A percentile compares a stretch with the other conserved stretches of the same genome.
These are phyloP conservation scores for Coleophoma cylindrospora DNA, from an alignment of 2,329 filamentous ascomycete genomes.

Conservation along the genomic window DNA sequence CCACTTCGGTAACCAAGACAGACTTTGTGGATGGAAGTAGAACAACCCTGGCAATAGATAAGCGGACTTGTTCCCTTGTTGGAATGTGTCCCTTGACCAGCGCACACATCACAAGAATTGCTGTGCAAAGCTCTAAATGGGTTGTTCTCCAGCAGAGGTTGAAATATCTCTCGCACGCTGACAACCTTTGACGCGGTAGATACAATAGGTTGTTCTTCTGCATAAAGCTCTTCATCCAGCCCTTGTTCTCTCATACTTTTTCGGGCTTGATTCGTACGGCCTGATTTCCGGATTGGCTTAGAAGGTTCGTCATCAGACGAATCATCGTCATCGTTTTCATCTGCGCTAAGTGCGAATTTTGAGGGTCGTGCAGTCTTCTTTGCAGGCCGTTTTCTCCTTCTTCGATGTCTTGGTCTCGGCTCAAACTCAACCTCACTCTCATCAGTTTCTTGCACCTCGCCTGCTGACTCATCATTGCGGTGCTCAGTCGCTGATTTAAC, in stretches of 20 bases:
- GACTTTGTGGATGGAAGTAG: constrained; percentile 71
- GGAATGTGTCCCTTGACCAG: constrained; percentile 41
- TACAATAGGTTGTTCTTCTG: constrained; percentile 39
- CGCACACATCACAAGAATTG: constrained; percentile 68
- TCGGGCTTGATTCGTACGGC: constrained; percentile 21
- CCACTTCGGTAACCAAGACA: constrained; percentile 71
- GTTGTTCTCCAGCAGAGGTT: constrained; percentile 52
- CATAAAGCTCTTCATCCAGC: constrained; percentile 46
- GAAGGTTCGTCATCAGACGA: constrained; percentile 12
- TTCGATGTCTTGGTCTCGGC: no score
- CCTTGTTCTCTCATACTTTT: constrained; percentile 39
- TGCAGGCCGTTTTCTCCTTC: neutral
- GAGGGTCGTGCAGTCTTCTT: neutral
- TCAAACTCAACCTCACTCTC: neutral
- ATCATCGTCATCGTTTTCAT: constrained; percentile 30
- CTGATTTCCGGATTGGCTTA: constrained; percentile 26
- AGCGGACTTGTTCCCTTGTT: constrained; percentile 58
- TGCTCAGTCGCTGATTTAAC: constrained; percentile 5
- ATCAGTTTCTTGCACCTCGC: constrained; percentile 1
- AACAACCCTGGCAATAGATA: constrained; percentile 89
- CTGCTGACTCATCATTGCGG: constrained; percentile 19
- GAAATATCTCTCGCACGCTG: constrained; percentile 71
- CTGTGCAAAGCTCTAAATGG: constrained; percentile 68
- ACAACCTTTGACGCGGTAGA: constrained; percentile 45
- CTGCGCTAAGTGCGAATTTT: neutral